Conservation (phyloP, 352 stramenopile genomes). For the Pythium aristosporum region DNA sequence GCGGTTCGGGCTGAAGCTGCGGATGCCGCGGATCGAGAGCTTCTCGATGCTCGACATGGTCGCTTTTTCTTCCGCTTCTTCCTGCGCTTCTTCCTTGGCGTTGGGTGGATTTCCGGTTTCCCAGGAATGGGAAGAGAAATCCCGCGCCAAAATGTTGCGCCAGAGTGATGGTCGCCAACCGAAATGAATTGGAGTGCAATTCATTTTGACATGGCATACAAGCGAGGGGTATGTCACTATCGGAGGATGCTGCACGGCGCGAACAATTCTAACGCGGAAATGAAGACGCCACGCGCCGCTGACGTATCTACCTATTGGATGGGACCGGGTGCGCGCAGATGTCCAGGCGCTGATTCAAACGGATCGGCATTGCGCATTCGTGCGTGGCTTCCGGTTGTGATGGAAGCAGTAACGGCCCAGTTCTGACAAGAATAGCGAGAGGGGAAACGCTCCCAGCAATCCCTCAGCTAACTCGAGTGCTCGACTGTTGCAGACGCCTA, state of each 20-base stretch:
- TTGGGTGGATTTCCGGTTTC: neutral
- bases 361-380: no score
- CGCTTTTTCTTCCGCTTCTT: neutral
- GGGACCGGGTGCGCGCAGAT: no score
- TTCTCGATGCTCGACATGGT: conserved; percentile 98
- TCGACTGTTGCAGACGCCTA: neutral
- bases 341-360: no score
- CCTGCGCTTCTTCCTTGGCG: neutral
- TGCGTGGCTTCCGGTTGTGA: no score
- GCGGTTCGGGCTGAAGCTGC: conserved; percentile 96
- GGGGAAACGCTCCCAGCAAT: no score
- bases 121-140: conserved; percentile 10
- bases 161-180: conserved; percentile 22
- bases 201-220: conserved; percentile 6
- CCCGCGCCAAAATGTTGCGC: conserved; percentile 20
- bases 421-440: conserved; percentile 15
- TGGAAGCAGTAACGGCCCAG: no score
- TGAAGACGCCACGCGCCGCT: no score
- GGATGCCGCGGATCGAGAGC: conserved; percentile 98
- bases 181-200: conserved; percentile 30
- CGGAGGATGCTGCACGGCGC: neutral
- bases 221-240: neutral
- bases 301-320: no score
- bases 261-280: no score
- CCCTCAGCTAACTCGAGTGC: no score